A percentile compares a stretch with the other conserved stretches of the same genome.
phyloP scores from a whole-genome alignment of 2,329 filamentous ascomycete genomes.

The Diaporthe citrichinensis region DNA sequence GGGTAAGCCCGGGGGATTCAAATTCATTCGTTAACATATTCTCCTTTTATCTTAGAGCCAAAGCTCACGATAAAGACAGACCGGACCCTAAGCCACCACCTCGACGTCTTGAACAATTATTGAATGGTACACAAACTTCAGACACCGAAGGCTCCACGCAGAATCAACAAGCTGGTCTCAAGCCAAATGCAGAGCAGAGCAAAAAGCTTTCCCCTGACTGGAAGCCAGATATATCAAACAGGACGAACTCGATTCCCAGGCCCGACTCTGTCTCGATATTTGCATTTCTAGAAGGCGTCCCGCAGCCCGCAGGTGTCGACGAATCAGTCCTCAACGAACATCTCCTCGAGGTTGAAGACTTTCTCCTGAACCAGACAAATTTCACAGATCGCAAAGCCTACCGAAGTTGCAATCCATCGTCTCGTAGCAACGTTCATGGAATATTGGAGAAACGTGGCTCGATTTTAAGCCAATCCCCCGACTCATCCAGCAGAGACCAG shows the following conservation, averaged over 20 bases:
- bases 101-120: background rate
- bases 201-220: background rate
- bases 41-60: no score
- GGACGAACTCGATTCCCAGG: background rate
- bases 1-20: background rate
- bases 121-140: background rate
- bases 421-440: background rate
- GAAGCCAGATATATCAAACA: background rate
- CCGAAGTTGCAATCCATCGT: background rate
- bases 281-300: background rate
- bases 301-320: background rate
- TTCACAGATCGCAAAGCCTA: constrained; percentile 15
- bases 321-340: constrained; percentile 3
- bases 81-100: background rate
- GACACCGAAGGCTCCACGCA: background rate
- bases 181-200: background rate
- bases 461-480: background rate
- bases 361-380: background rate
- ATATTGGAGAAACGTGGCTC: background rate
- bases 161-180: background rate
- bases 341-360: constrained; percentile 1
- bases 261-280: background rate
- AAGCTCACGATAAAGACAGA: background rate
- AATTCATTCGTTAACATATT: no score
- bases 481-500: background rate